Conservation (phyloP, 371 early-diverging fungal genomes). For the Apophysomyces trapeziformis region DNA sequence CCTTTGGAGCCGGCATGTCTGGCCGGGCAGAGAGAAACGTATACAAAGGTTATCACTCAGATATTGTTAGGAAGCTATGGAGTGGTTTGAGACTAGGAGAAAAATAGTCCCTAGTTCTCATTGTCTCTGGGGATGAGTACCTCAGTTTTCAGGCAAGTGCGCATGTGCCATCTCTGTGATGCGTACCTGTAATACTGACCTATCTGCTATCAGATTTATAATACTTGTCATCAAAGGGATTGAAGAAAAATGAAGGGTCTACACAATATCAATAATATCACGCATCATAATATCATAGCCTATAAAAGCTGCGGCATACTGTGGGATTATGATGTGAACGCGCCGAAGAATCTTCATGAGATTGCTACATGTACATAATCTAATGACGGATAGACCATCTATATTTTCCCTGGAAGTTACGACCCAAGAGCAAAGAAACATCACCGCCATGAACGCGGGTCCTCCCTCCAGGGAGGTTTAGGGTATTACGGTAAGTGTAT, state of each 20-base stretch:
- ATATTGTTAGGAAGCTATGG: not conserved
- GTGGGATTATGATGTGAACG: constrained; percentile 6
- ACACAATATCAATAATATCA: not conserved
- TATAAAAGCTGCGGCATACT: constrained; percentile 4
- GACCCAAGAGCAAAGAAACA: not conserved
- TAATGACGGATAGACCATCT: not conserved
- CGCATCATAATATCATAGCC: not conserved
- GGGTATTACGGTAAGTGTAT: too few species aligned
- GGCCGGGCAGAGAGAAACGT: not conserved
- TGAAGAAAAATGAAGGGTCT: not conserved
- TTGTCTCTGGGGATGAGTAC: not conserved
- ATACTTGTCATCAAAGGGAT: not conserved
- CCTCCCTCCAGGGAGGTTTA: too few species aligned
- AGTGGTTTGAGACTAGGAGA: not conserved
- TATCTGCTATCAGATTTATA: not conserved
- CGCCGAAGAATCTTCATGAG: not conserved
- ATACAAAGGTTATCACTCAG: not conserved
- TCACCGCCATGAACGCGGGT: not conserved
- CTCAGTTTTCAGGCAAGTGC: not conserved
- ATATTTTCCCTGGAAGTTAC: not conserved
- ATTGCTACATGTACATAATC: not conserved
- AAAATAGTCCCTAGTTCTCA: not conserved
- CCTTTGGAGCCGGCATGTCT: not conserved
- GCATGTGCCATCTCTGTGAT: not conserved
- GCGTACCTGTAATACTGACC: not conserved